Evolutionary conservation across 306 rosid species (phyloP).

Genomic region (Ochetophila trinervis): DNA sequence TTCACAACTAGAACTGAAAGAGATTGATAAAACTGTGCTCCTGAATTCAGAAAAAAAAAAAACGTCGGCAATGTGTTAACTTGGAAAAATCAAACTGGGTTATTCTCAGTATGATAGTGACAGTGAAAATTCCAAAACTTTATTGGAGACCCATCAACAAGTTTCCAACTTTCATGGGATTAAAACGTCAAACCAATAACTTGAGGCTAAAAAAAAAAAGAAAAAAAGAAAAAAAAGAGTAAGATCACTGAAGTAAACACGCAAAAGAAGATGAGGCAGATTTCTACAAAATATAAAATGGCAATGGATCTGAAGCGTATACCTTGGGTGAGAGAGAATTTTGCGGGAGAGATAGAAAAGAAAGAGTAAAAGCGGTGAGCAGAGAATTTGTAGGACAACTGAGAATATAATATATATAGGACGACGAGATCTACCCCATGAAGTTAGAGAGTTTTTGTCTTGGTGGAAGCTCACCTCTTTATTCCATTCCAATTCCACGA

Average conservation of each 20-base stretch:
- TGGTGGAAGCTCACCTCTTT: too few relatives aligned
- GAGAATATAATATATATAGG: background rate
- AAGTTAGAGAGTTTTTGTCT: background rate
- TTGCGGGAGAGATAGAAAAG: background rate
- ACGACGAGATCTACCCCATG: background rate
- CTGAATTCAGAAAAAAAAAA: constrained; percentile 10
- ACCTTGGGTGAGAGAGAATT: background rate
- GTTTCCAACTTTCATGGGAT: too few relatives aligned
- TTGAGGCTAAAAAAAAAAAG: too few relatives aligned
- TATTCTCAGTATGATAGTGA: background rate
- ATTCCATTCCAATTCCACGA: too few relatives aligned
- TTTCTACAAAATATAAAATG: background rate
- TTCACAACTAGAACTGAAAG: background rate
- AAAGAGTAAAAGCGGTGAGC: background rate
- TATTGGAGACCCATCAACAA: background rate
- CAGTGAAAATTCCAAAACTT: background rate
- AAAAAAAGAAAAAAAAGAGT: too few relatives aligned
- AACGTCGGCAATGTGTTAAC: constrained; percentile 19
- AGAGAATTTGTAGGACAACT: background rate
- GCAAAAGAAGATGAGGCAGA: background rate
- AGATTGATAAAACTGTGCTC: constrained; percentile 18
- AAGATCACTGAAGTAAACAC: too few relatives aligned
- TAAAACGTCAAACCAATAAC: too few relatives aligned
- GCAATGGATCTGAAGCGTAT: background rate
- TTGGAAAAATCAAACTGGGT: background rate